Conservation (phyloP, 2,329 filamentous ascomycete species). For the Neonectria sp. region DNA sequence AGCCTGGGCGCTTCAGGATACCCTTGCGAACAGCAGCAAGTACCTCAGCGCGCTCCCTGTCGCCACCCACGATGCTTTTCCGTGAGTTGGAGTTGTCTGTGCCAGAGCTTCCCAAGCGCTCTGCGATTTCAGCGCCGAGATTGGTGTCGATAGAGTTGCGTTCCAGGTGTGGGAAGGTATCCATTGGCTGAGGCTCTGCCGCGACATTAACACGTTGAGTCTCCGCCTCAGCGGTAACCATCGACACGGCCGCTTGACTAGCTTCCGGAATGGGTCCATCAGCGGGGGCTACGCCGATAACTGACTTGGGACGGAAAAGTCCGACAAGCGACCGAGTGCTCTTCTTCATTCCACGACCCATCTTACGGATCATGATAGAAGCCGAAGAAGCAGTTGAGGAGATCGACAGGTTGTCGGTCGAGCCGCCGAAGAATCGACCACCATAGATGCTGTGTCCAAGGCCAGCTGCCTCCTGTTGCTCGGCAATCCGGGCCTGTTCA, state of each 20-base stretch:
- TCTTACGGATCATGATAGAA: slow-evolving; percentile 96
- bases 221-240: slow-evolving; percentile 96
- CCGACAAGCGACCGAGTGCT: slow-evolving; percentile 91
- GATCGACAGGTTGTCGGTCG: slow-evolving; percentile 94
- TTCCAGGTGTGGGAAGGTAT: slow-evolving; percentile 86
- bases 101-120: slow-evolving; percentile 69
- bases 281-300: slow-evolving; percentile 82
- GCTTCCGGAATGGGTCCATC: slow-evolving; percentile 77
- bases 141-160: slow-evolving; percentile 83
- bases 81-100: slow-evolving; percentile 76
- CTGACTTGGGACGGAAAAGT: slow-evolving; percentile 93
- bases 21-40: slow-evolving; percentile 94
- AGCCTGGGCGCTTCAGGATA: slow-evolving; percentile 88
- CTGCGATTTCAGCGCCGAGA: slow-evolving; percentile 62
- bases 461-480: slow-evolving; percentile 92
- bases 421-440: slow-evolving; percentile 87
- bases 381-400: slow-evolving; percentile 92
- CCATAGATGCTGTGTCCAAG: slow-evolving; percentile 96
- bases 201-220: slow-evolving; percentile 87
- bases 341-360: slow-evolving; percentile 99
- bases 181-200: slow-evolving; percentile 75
- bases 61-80: slow-evolving; percentile 92
- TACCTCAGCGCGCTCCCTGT: slow-evolving; percentile 91
- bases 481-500: slow-evolving; percentile 92
- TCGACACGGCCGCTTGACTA: slow-evolving; percentile 89